Evolutionary conservation across 2,329 filamentous ascomycete genomes (phyloP), one percentile per base, ranked within the genome.

Genomic region (Stemphylium vesicarium): DNA sequence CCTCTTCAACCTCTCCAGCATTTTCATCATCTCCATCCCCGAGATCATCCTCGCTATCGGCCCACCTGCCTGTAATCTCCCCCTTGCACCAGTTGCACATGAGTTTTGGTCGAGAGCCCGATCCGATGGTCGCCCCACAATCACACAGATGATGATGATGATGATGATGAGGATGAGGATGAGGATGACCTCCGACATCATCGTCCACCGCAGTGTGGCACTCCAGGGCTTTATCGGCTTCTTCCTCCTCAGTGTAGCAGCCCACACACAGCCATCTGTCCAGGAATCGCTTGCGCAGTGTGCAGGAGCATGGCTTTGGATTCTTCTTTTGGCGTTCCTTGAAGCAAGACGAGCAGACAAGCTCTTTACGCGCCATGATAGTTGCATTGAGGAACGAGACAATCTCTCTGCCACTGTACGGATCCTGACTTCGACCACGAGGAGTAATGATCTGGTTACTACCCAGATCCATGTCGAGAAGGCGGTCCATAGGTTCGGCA

Each of bases 391-490:
- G 50, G 6, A 31, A 11, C 5, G 22, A 50, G 31, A 42, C 41
- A 4, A 52, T 64, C 41, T 50, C 53, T 52, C 33, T 53, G 26
- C 35, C 66, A 31, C 58, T 56, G 56, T 47, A 70, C 56, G 16
- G 64, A 36, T 26, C 42, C 16, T 26, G 53, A 42, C 16, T 66
- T 33, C 43, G 62, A 16, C 35, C 67, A 58, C 8, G 36, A 9
- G 53, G 40, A 6, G 48, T 53, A 29, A 63, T 44, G 9, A 40
- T 26, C 7, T 52, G 47, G 4, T 49, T 45, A 13, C 15, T 13
- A 2, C 67, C 68, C 9, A 71, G 52, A 37, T 69, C 35, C 9
- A 57, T 46, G 39, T 65, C 60, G 29, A 71, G 56, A 13, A 71
- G 57, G 0, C 59, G 60, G 13, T 62, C 56, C 32, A 71, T 44